Evolutionary conservation across 73 alveolate species (phyloP).

Genomic region (Paramecium bursaria): DNA sequence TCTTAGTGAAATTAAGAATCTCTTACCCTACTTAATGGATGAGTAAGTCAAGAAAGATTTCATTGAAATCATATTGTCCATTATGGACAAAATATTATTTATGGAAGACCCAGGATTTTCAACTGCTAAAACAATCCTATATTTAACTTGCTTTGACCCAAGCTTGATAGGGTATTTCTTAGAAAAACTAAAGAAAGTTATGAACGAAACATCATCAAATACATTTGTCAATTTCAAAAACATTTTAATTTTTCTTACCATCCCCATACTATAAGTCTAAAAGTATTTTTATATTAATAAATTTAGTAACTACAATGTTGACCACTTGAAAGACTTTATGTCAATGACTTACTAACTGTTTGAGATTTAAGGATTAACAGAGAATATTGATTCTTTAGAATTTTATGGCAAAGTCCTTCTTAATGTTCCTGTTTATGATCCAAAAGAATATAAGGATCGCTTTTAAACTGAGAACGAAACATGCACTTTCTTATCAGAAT

Average conservation of each 20-base stretch:
- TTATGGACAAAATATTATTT: conserved; percentile 12
- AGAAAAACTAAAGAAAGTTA: conserved; percentile 28
- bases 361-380: conserved; percentile 50
- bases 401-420: conserved; percentile 34
- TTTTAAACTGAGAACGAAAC: conserved; percentile 8
- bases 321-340: conserved; percentile 39
- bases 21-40: conserved; percentile 27
- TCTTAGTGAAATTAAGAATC: conserved; percentile 1
- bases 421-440: conserved; percentile 52
- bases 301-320: conserved; percentile 5
- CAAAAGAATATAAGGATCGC: conserved; percentile 22
- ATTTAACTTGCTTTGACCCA: conserved; percentile 47
- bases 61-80: conserved; percentile 7
- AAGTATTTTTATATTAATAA: conserved; percentile 5
- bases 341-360: conserved; percentile 20
- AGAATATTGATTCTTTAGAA: conserved; percentile 50
- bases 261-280: conserved; percentile 48
- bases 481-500: conserved; percentile 30
- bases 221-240: conserved; percentile 19
- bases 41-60: conserved; percentile 22
- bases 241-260: conserved; percentile 30
- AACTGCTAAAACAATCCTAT: conserved; percentile 44
- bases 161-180: conserved; percentile 26
- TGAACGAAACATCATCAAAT: conserved; percentile 21
- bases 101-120: conserved; percentile 58